Conservation (phyloP, 208 protist species). For the Borovskyia barvae region DNA sequence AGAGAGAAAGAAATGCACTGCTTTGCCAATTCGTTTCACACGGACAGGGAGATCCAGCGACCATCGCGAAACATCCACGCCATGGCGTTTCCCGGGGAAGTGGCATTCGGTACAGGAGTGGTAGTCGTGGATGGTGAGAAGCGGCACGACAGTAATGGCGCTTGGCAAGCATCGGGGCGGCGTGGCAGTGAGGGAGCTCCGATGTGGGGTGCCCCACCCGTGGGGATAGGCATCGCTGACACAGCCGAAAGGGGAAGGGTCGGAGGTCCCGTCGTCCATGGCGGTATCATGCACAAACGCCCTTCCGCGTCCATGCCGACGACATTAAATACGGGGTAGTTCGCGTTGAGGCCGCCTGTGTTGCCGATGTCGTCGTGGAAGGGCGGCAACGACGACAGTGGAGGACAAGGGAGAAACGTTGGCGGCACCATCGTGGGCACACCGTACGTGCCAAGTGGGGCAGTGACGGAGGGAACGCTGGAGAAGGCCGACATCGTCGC, state of each 20-base stretch:
- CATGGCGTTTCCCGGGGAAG: conserved; percentile 7
- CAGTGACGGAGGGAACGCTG: background rate
- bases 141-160: background rate
- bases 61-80: conserved; percentile 19
- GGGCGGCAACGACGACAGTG: background rate
- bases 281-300: conserved; percentile 1
- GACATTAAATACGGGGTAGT: conserved; percentile 6
- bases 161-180: background rate
- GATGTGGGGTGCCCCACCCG: background rate
- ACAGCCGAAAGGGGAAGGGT: background rate
- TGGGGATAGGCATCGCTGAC: background rate
- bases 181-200: background rate
- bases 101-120: background rate
- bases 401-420: background rate
- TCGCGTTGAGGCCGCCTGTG: background rate
- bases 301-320: conserved; percentile 17
- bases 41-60: conserved; percentile 13
- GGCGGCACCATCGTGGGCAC: background rate
- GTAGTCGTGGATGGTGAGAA: background rate
- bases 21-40: background rate
- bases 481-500: background rate
- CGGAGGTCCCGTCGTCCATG: too few species aligned
- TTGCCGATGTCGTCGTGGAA: background rate
- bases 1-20: background rate
- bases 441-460: background rate